Conservation (phyloP, 495 filamentous ascomycete genomes). For the Clohesyomyces aquaticus region DNA sequence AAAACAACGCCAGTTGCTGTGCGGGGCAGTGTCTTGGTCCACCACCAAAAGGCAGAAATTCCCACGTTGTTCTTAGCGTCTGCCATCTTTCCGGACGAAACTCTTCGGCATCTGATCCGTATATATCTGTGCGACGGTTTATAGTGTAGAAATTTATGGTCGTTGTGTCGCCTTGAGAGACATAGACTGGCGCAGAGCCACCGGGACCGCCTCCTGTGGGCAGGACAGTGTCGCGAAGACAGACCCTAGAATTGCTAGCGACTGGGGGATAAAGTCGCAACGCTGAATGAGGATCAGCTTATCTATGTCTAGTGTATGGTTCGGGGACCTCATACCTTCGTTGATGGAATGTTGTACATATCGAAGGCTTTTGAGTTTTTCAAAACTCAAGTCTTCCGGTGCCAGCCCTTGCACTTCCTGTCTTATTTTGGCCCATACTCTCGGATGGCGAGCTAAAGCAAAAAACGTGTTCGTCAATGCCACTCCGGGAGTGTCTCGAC, state of each 20-base stretch:
- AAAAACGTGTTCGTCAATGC: conserved; percentile 39
- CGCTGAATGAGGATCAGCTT: no score
- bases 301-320: no score
- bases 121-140: conserved; percentile 38
- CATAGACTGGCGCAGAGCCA: conserved; percentile 41
- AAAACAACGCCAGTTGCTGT: conserved; percentile 28
- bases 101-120: conserved; percentile 15
- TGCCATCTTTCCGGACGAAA: conserved; percentile 40
- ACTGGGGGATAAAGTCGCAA: conserved; percentile 47
- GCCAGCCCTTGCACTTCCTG: background rate
- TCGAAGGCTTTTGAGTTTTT: conserved; percentile 25
- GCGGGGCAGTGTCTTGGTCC: conserved; percentile 44
- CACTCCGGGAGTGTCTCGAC: conserved; percentile 45
- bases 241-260: conserved; percentile 1
- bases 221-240: conserved; percentile 51
- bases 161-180: conserved; percentile 8
- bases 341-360: conserved; percentile 30
- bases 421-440: conserved; percentile 13
- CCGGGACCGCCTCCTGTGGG: conserved; percentile 56
- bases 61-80: conserved; percentile 37
- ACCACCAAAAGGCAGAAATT: conserved; percentile 48
- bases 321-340: no score
- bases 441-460: background rate
- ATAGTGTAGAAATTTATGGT: conserved; percentile 16
- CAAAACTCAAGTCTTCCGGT: conserved; percentile 13